A percentile compares a stretch with the other conserved stretches of the same genome.
phyloP scores from a whole-genome alignment of 305 asterid genomes.

The Solanum aculeatissimum region DNA sequence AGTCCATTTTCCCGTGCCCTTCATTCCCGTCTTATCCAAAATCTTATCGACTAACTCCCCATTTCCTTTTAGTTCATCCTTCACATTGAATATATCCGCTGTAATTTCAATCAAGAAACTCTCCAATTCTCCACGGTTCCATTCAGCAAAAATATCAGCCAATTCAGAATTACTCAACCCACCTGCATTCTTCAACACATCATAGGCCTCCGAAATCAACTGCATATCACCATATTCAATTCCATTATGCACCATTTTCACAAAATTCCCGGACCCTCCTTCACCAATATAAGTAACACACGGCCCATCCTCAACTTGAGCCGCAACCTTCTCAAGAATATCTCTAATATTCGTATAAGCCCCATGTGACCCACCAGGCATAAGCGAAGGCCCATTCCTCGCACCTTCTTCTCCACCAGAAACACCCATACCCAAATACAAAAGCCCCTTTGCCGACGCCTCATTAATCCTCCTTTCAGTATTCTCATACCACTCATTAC shows the following conservation, averaged over 20 bases:
- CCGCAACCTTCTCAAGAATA: conserved; percentile 63
- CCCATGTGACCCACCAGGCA: conserved; percentile 79
- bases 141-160: conserved; percentile 57
- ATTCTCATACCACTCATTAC: conserved; percentile 92
- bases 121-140: conserved; percentile 82
- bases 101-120: conserved; percentile 84
- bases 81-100: conserved; percentile 57
- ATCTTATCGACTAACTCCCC: conserved; percentile 81
- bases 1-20: conserved; percentile 92
- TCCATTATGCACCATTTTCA: conserved; percentile 88
- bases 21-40: conserved; percentile 91
- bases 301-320: conserved; percentile 93
- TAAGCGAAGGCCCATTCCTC: conserved; percentile 63
- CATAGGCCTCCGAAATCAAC: conserved; percentile 77
- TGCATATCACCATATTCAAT: conserved; percentile 96
- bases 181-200: conserved; percentile 65
- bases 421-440: conserved; percentile 85
- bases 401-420: conserved; percentile 97
- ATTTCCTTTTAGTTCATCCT: conserved; percentile 33
- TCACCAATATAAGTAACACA: conserved; percentile 83
- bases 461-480: conserved; percentile 61
- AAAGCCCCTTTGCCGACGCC: conserved; percentile 36
- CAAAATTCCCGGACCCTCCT: conserved; percentile 85
- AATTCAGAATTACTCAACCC: conserved; percentile 51
- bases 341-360: conserved; percentile 56